A percentile compares a stretch with the other conserved stretches of the same genome.
These are phyloP conservation scores for Murraya paniculata DNA, from an alignment of 345 rosid species.

Conservation along the genomic window DNA sequence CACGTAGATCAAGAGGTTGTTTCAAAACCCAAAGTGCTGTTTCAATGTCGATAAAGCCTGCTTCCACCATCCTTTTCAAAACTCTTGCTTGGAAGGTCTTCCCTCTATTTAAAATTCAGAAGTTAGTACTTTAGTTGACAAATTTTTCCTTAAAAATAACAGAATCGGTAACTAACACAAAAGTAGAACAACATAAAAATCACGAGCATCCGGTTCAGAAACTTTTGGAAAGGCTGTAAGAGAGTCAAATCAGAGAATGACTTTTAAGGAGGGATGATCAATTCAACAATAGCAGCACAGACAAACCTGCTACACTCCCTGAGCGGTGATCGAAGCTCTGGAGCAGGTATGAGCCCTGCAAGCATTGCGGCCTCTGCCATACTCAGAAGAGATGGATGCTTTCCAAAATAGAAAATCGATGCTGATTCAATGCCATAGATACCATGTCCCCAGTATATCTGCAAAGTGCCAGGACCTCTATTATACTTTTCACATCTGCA, in stretches of 20 bases:
- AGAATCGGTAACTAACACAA: neutral
- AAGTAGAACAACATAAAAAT: neutral
- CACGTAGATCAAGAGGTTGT: conserved; percentile 16
- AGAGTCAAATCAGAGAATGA: neutral
- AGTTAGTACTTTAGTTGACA: neutral
- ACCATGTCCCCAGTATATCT: conserved; percentile 36
- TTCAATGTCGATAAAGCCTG: conserved; percentile 21
- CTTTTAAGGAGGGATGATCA: neutral
- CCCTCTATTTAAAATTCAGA: conserved; percentile 14
- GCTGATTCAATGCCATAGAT: conserved; percentile 35
- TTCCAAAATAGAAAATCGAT: conserved; percentile 27
- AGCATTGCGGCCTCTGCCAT: conserved; percentile 32
- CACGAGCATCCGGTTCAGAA: neutral
- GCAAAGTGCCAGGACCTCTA: neutral
- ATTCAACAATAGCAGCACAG: neutral
- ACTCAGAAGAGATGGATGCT: conserved; percentile 29
- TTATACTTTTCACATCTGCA: neutral
- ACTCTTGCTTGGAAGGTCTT: conserved; percentile 36
- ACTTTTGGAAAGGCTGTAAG: neutral
- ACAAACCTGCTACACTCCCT: conserved; percentile 26
- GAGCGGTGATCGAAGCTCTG: conserved; percentile 28
- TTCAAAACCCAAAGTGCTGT: conserved; percentile 18
- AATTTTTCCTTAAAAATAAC: neutral
- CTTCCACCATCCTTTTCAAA: conserved; percentile 32
- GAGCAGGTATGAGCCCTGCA: conserved; percentile 32